Percentiles rank a stretch among this genome's conserved stretches.
Conservation (phyloP, 768 basidiomycete genomes). For the Cystoderma amianthinum region DNA sequence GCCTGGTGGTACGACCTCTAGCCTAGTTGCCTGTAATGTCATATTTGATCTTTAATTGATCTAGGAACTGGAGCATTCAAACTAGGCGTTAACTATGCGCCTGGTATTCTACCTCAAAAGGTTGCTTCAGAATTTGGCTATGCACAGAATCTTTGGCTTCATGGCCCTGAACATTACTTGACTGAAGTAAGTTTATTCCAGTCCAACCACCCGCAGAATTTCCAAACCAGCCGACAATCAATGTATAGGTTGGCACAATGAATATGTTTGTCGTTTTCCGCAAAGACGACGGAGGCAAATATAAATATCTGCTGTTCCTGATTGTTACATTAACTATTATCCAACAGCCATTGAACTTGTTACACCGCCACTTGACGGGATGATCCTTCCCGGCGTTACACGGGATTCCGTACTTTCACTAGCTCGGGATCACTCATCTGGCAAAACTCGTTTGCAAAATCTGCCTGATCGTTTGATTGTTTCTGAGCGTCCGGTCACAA, state of each 20-base stretch:
- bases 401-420: conserved; percentile 79
- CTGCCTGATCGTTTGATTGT: conserved; percentile 52
- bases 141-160: conserved; percentile 85
- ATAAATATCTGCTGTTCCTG: neutral
- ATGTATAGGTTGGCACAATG: conserved; percentile 73
- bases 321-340: conserved; percentile 7
- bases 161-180: conserved; percentile 58
- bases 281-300: conserved; percentile 55
- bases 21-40: too few species aligned
- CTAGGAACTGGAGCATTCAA: conserved; percentile 83
- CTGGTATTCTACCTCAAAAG: conserved; percentile 80
- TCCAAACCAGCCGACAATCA: neutral
- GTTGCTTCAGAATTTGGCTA: conserved; percentile 73
- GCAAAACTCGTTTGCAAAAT: conserved; percentile 33
- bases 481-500: conserved; percentile 66
- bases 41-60: neutral
- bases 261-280: conserved; percentile 83
- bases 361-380: conserved; percentile 86
- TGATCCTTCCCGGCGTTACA: conserved; percentile 90
- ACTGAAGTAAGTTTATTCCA: conserved; percentile 46
- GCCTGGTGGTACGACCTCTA: conserved; percentile 68
- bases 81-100: conserved; percentile 84
- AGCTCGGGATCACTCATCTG: conserved; percentile 52
- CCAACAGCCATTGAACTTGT: conserved; percentile 67
- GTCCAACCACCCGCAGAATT: neutral